phyloP scores from a whole-genome alignment of 768 basidiomycete species.

The Clavaria fumosa region DNA sequence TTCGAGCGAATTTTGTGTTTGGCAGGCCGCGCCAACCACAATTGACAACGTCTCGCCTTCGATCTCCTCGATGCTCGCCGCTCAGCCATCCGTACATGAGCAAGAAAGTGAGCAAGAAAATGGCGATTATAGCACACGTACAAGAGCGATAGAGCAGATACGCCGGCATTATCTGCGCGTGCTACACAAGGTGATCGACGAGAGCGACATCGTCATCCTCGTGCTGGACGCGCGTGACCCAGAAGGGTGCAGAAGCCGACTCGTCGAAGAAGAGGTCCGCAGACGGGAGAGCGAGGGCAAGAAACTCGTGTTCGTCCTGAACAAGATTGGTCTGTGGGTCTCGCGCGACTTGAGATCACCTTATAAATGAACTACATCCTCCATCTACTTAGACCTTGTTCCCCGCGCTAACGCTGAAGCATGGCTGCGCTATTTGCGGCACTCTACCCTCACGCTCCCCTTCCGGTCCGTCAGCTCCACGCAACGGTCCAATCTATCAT shows the following conservation, averaged over 20 bases:
- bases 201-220: constrained; percentile 80
- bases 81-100: constrained; percentile 5
- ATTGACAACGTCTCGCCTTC: not conserved
- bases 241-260: constrained; percentile 77
- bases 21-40: not conserved
- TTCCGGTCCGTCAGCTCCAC: constrained; percentile 71
- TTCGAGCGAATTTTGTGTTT: no score
- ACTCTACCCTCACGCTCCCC: constrained; percentile 83
- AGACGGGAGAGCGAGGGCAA: constrained; percentile 80
- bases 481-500: constrained; percentile 69
- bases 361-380: not conserved
- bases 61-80: constrained; percentile 23
- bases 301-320: constrained; percentile 85
- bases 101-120: constrained; percentile 19
- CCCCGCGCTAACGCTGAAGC: constrained; percentile 75
- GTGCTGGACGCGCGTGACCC: constrained; percentile 93
- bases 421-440: constrained; percentile 86
- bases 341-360: constrained; percentile 1
- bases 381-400: constrained; percentile 52
- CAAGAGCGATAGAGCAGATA: constrained; percentile 53
- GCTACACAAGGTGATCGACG: constrained; percentile 83
- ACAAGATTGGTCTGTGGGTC: constrained; percentile 71
- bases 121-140: constrained; percentile 14
- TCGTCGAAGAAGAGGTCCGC: constrained; percentile 90
- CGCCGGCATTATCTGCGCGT: constrained; percentile 63